Evolutionary conservation across 164 flowering plant species (phyloP).

Genomic region (Amborella trichopoda): DNA sequence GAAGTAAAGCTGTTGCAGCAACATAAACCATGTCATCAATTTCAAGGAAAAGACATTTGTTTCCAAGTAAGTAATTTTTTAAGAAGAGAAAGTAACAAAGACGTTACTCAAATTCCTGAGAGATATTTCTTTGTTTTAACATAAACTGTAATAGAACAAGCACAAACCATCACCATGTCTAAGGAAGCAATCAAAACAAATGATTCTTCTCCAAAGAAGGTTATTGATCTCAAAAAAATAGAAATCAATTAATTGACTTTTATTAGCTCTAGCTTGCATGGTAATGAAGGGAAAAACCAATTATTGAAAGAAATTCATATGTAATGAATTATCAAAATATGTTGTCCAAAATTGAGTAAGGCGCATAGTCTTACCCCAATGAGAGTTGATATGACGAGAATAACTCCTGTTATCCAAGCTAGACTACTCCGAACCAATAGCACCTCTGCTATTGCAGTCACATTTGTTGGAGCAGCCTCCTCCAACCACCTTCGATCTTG

Average conservation of each 20-base stretch:
- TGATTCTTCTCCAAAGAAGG: background rate
- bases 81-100: background rate
- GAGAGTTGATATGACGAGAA: slow-evolving; percentile 71
- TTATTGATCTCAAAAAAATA: background rate
- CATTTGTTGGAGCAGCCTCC: slow-evolving; percentile 10
- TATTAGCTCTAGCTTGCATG: background rate
- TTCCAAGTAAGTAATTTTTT: background rate
- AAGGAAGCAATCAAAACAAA: background rate
- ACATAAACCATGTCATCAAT: background rate
- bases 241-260: background rate
- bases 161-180: background rate
- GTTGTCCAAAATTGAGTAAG: background rate
- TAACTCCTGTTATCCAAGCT: slow-evolving; percentile 92
- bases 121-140: background rate
- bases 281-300: background rate
- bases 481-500: slow-evolving; percentile 41
- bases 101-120: background rate
- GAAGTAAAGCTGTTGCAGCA: slow-evolving; percentile 2
- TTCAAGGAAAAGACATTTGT: background rate
- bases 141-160: background rate
- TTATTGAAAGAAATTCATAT: background rate
- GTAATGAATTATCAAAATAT: background rate
- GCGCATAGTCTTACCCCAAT: slow-evolving; percentile 58
- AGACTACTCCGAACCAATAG: slow-evolving; percentile 53
- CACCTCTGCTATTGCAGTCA: slow-evolving; percentile 18